Evolutionary conservation across 495 filamentous ascomycete species (phyloP).

Genomic region (Annulohypoxylon stygium): DNA sequence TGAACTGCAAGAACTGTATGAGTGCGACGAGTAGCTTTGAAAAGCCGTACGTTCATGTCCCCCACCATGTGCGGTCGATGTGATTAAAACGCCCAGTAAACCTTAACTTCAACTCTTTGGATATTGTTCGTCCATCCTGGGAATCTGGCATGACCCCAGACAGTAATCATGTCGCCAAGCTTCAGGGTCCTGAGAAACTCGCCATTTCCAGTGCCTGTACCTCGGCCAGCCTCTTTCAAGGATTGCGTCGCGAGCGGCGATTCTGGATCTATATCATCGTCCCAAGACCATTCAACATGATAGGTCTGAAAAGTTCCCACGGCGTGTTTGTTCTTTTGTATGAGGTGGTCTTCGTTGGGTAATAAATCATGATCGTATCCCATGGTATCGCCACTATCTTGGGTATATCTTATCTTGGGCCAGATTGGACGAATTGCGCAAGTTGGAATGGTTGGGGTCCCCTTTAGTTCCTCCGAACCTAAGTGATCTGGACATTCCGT

Average conservation of each 20-base stretch:
- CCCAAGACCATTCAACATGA: slow-evolving; percentile 69
- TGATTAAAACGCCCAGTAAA: slow-evolving; percentile 72
- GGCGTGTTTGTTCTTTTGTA: slow-evolving; percentile 68
- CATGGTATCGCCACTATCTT: not conserved
- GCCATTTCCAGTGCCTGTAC: slow-evolving; percentile 67
- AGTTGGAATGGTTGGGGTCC: slow-evolving; percentile 21
- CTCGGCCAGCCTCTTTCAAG: slow-evolving; percentile 61
- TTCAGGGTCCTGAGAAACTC: slow-evolving; percentile 68
- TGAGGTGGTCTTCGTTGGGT: slow-evolving; percentile 54
- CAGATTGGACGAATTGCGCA: slow-evolving; percentile 48
- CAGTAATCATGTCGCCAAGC: slow-evolving; percentile 73
- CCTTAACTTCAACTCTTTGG: slow-evolving; percentile 66
- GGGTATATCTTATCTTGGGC: slow-evolving; percentile 29
- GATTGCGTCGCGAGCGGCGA: slow-evolving; percentile 58
- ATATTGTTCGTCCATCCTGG: slow-evolving; percentile 72
- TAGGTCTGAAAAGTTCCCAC: slow-evolving; percentile 53
- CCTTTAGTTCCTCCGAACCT: slow-evolving; percentile 2
- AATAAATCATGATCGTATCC: slow-evolving; percentile 57
- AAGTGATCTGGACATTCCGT: slow-evolving; percentile 13
- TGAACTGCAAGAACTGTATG: not conserved
- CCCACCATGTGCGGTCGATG: not conserved
- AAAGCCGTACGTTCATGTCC: not conserved
- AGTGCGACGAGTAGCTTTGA: not conserved
- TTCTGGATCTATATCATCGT: slow-evolving; percentile 63
- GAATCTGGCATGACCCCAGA: slow-evolving; percentile 76